A percentile compares a stretch with the other conserved stretches of the same genome.
Conservation (phyloP, 2,329 filamentous ascomycete species). For the Curvularia sp. region DNA sequence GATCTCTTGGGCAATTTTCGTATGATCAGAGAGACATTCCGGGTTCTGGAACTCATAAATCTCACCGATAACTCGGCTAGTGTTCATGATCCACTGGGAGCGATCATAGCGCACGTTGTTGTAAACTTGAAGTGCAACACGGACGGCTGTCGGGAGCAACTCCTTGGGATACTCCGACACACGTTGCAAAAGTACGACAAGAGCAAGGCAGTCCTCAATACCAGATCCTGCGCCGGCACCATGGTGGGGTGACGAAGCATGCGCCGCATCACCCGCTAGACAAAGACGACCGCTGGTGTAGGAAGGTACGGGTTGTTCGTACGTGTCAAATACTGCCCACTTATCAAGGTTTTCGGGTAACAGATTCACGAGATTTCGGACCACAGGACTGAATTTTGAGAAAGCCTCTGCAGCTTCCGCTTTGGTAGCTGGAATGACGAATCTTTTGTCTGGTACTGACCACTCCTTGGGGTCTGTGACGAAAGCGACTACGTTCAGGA, state of each 20-base stretch:
- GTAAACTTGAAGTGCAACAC: slow-evolving; percentile 21
- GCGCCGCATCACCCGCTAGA: slow-evolving; percentile 31
- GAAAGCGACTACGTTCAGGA: slow-evolving; percentile 28
- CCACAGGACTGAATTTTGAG: slow-evolving; percentile 3
- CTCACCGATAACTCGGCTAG: slow-evolving; percentile 18
- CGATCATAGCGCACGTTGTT: slow-evolving; percentile 19
- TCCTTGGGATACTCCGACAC: not conserved
- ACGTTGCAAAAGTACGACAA: slow-evolving; percentile 4
- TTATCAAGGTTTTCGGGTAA: slow-evolving; percentile 17
- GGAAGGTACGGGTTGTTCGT: slow-evolving; percentile 15
- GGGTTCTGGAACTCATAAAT: slow-evolving; percentile 22
- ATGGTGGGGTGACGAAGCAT: slow-evolving; percentile 27
- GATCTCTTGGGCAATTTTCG: slow-evolving; percentile 11
- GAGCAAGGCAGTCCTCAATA: slow-evolving; percentile 44
- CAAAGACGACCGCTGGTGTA: slow-evolving; percentile 23
- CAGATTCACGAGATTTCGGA: slow-evolving; percentile 14
- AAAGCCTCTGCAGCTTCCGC: slow-evolving; percentile 18
- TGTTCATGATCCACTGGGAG: slow-evolving; percentile 21
- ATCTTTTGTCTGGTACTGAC: slow-evolving; percentile 5
- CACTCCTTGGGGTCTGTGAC: slow-evolving; percentile 21
- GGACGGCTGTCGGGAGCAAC: slow-evolving; percentile 3
- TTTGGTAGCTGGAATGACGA: slow-evolving; percentile 15
- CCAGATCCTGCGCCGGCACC: slow-evolving; percentile 29
- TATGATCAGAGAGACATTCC: slow-evolving; percentile 6
- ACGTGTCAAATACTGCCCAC: slow-evolving; percentile 31